Evolutionary conservation across 2,329 filamentous ascomycete species (phyloP), one percentile per base, ranked within the genome.

Genomic region (Talaromyces sp.): DNA sequence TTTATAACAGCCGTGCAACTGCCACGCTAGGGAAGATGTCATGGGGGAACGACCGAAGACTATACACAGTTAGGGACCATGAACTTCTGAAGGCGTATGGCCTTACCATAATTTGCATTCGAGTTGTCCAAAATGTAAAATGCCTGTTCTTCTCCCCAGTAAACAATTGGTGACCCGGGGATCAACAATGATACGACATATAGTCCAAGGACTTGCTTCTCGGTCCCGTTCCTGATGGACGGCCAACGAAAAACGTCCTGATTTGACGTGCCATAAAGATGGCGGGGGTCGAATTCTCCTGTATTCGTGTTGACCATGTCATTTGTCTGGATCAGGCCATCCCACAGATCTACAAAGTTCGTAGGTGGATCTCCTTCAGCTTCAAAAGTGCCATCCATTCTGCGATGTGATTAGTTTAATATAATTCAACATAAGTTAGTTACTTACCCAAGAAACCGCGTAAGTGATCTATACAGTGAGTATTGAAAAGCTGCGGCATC

Each of bases 231-330:
- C 31, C 72, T 75, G 30, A 86, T 75, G 16, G 81, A 79, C 5
- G 83, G 83, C 84, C 84, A 86, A 53, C 83, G 76, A 65, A 86
- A 82, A 8, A 86, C 82, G 68, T 87, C 84, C 70, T 87, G 84
- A 68, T 86, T 86, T n/a, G 83, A 83, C 4, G 81, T 79, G 50
- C 84, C 84, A 67, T 81, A 86, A 76, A 86, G 79, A 67, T 86
- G 84, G 2, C 84, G 78, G 1, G 84, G 84, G 65, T 87, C 84
- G 61, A 85, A 83, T 56, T 79, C 65, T 42, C 83, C 83, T 6
- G 81, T 85, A 68, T 83, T 81, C 2, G 80, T 75, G 65, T 85
- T 85, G 63, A 81, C 73, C 63, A 85, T 73, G 67, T 86, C 83
- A 64, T 86, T 85, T 4, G 82, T 82, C 55, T 76, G 68, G 27